Evolutionary conservation across 2,329 filamentous ascomycete genomes (phyloP).

Genomic region (Harringtonia aguacate): DNA sequence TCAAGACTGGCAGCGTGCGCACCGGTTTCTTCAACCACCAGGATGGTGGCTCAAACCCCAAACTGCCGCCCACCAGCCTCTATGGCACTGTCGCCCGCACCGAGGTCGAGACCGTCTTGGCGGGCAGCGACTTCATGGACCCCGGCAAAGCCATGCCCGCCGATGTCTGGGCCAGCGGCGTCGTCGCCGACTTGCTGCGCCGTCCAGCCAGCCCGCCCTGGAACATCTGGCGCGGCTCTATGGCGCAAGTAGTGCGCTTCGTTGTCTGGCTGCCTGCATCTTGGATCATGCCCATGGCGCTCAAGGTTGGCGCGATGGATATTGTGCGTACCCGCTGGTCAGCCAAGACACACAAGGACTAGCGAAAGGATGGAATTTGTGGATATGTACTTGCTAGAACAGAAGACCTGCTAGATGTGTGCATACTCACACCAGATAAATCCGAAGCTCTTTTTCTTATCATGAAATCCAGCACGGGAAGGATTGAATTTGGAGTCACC

Average conservation of each 20-base stretch:
- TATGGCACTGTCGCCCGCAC: neutral
- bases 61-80: neutral
- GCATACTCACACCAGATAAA: no score
- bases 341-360: neutral
- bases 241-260: neutral
- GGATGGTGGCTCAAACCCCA: neutral
- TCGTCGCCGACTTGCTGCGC: neutral
- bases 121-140: neutral
- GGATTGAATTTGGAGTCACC: no score
- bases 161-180: neutral
- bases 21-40: neutral
- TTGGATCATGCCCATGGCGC: neutral
- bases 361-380: no score
- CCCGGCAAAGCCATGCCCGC: no score
- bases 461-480: no score
- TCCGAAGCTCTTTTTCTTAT: no score
- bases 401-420: no score
- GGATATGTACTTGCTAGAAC: no score
- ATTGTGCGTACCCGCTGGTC: neutral
- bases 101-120: neutral
- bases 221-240: neutral
- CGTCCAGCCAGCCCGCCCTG: neutral
- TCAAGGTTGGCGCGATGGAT: neutral
- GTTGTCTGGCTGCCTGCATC: neutral
- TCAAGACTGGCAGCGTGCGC: conserved; percentile 4